Conservation (phyloP, 2,329 filamentous ascomycete species). For the Claviceps maximensis region DNA sequence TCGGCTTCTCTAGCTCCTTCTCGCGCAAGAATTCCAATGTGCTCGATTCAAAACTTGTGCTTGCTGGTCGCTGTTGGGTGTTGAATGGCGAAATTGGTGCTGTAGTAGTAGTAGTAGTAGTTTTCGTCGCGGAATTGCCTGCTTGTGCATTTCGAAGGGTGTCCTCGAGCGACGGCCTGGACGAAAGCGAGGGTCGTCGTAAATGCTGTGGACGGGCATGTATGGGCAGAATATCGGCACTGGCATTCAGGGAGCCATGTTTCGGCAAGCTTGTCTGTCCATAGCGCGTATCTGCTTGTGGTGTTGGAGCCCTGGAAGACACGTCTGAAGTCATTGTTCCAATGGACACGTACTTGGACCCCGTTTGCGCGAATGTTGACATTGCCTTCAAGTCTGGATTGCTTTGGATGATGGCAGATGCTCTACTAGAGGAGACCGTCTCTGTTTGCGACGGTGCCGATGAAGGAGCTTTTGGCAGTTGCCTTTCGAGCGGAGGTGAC, state of each 20-base stretch:
- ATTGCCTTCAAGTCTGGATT: constrained; percentile 49
- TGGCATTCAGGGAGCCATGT: not conserved
- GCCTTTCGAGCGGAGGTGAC: constrained; percentile 15
- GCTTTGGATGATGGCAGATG: constrained; percentile 50
- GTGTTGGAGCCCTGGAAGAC: constrained; percentile 28
- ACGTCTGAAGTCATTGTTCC: constrained; percentile 69
- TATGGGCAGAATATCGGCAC: constrained; percentile 2
- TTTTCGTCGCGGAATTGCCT: constrained; percentile 8
- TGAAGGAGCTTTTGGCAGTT: constrained; percentile 25
- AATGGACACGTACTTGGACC: constrained; percentile 35
- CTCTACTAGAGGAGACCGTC: constrained; percentile 37
- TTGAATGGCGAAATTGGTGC: constrained; percentile 19
- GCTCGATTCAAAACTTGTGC: constrained; percentile 71
- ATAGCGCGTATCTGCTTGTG: constrained; percentile 11
- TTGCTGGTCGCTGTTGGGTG: constrained; percentile 56
- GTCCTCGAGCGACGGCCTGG: constrained; percentile 11
- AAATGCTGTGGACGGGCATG: constrained; percentile 15
- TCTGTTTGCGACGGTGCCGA: constrained; percentile 27
- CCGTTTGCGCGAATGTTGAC: constrained; percentile 35
- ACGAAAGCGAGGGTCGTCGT: constrained; percentile 11
- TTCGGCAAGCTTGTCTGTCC: constrained; percentile 6
- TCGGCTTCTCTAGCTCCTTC: constrained; percentile 43
- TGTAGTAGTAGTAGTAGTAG: not conserved
- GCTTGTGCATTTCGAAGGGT: constrained; percentile 10
- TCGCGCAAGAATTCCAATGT: constrained; percentile 67